A percentile compares a stretch with the other conserved stretches of the same genome.
These are phyloP conservation scores for Cyberlindnera misumaiensis DNA, from an alignment of 805 yeast genomes.

Conservation along the genomic window DNA sequence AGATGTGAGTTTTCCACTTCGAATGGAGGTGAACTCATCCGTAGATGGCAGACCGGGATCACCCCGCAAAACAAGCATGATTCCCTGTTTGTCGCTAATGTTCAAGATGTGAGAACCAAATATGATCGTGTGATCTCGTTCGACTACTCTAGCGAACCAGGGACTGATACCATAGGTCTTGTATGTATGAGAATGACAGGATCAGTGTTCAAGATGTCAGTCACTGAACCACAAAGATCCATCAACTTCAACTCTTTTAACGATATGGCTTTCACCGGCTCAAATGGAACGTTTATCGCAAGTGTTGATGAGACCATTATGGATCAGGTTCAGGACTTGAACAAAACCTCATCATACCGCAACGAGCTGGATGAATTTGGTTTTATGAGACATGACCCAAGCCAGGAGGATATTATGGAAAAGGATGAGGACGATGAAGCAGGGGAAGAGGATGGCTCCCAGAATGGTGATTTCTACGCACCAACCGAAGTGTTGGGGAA, in stretches of 20 bases:
- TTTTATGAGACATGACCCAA: conserved; percentile 19
- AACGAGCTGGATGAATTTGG: conserved; percentile 22
- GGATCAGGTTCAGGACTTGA: conserved; percentile 16
- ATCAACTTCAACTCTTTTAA: conserved; percentile 63
- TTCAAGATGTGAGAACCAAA: conserved; percentile 66
- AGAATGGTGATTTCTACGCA: conserved; percentile 23
- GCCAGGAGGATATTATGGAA: background rate
- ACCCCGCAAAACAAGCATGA: conserved; percentile 44
- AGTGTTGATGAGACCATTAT: conserved; percentile 25
- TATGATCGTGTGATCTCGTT: conserved; percentile 79
- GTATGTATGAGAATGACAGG: conserved; percentile 92
- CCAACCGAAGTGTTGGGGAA: conserved; percentile 46
- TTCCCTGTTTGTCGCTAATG: conserved; percentile 66
- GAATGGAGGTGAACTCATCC: conserved; percentile 67
- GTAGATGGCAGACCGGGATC: conserved; percentile 74
- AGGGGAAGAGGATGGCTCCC: conserved; percentile 18
- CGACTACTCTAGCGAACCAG: conserved; percentile 44
- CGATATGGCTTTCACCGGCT: conserved; percentile 55
- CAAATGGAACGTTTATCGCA: conserved; percentile 41
- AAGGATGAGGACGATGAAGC: conserved; percentile 13
- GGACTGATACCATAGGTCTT: conserved; percentile 52
- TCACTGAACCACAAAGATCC: conserved; percentile 56
- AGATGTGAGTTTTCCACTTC: conserved; percentile 72
- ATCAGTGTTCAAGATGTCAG: conserved; percentile 73
- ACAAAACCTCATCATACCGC: conserved; percentile 2